Conservation (phyloP, 2,329 filamentous ascomycete genomes). For the Thelonectria blattea region DNA sequence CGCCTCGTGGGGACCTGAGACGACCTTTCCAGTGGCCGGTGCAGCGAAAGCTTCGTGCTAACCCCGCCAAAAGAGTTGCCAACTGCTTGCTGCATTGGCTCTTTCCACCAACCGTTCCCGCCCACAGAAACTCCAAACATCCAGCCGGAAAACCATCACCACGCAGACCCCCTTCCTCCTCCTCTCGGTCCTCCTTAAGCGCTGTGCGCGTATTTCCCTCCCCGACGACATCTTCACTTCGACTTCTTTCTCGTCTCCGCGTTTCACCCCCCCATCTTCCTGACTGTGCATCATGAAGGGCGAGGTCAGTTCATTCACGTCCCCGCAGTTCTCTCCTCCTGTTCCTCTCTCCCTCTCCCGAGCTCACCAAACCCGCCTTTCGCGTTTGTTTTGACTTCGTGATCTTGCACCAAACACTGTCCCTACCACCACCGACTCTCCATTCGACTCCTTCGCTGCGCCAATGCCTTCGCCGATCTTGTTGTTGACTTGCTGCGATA, state of each 20-base stretch:
- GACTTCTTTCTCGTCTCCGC: constrained; percentile 30
- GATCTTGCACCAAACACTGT: constrained; percentile 13
- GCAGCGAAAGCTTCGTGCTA: constrained; percentile 18
- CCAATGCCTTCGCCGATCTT: constrained; percentile 23
- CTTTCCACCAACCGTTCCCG: background rate
- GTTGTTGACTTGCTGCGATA: constrained; percentile 26
- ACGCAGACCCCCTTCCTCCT: constrained; percentile 38
- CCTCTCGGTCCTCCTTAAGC: constrained; percentile 36
- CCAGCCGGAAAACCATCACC: constrained; percentile 44
- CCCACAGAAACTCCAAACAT: constrained; percentile 42
- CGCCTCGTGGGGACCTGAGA: constrained; percentile 12
- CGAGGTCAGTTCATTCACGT: constrained; percentile 53
- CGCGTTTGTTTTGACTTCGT: constrained; percentile 31
- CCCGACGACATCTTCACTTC: constrained; percentile 30
- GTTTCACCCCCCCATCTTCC: constrained; percentile 27
- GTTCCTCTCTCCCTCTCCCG: background rate
- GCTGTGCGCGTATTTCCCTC: constrained; percentile 44
- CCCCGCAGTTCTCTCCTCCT: constrained; percentile 5
- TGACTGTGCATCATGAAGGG: constrained; percentile 57
- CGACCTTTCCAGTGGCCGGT: constrained; percentile 7
- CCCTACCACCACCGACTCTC: constrained; percentile 13
- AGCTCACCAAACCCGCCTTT: constrained; percentile 17
- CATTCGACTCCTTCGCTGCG: constrained; percentile 20
- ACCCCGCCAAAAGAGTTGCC: constrained; percentile 38
- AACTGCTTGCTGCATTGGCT: background rate